A percentile compares a stretch with the other conserved stretches of the same genome.
Evolutionary conservation across 2,329 filamentous ascomycete genomes (phyloP).

Genomic region (Verticillium dahliae): DNA sequence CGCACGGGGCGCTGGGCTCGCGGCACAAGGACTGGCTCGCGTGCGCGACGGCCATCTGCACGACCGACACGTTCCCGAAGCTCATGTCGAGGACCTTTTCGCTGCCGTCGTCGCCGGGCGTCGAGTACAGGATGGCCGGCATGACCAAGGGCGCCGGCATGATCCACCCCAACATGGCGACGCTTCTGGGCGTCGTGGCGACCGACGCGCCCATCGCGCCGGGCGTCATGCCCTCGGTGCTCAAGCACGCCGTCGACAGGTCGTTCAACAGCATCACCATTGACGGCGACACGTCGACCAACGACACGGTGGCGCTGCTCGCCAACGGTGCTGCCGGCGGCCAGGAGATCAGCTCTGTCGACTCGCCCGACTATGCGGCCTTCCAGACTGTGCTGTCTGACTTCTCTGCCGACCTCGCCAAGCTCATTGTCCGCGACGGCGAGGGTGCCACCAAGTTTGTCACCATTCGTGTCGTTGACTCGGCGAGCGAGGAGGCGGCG

Average conservation of each 20-base stretch:
- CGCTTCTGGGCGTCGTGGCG: slow-evolving; percentile 82
- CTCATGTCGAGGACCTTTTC: slow-evolving; percentile 78
- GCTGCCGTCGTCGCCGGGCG: slow-evolving; percentile 69
- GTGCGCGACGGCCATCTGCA: slow-evolving; percentile 89
- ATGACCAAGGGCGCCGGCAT: slow-evolving; percentile 98
- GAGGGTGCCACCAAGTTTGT: slow-evolving; percentile 99
- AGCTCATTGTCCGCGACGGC: slow-evolving; percentile 91
- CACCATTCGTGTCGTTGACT: slow-evolving; percentile 76
- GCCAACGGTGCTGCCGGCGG: slow-evolving; percentile 90
- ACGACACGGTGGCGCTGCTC: slow-evolving; percentile 91
- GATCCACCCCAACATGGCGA: slow-evolving; percentile 99
- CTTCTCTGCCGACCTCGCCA: slow-evolving; percentile 78
- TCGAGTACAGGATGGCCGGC: slow-evolving; percentile 79
- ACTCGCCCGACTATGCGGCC: slow-evolving; percentile 57
- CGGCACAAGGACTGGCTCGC: slow-evolving; percentile 82
- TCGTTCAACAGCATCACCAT: slow-evolving; percentile 97
- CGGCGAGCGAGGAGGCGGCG: slow-evolving; percentile 62
- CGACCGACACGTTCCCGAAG: slow-evolving; percentile 97
- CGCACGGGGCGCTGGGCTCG: slow-evolving; percentile 62
- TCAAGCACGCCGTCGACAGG: slow-evolving; percentile 67
- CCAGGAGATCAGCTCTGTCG: slow-evolving; percentile 47
- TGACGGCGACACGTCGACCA: slow-evolving; percentile 95
- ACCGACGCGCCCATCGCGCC: slow-evolving; percentile 81
- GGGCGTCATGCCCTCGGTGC: slow-evolving; percentile 58
- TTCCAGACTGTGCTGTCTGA: slow-evolving; percentile 66